A percentile compares a stretch with the other conserved stretches of the same genome.
Evolutionary conservation across 768 basidiomycete species (phyloP).

Genomic region (Boletus fagicola): DNA sequence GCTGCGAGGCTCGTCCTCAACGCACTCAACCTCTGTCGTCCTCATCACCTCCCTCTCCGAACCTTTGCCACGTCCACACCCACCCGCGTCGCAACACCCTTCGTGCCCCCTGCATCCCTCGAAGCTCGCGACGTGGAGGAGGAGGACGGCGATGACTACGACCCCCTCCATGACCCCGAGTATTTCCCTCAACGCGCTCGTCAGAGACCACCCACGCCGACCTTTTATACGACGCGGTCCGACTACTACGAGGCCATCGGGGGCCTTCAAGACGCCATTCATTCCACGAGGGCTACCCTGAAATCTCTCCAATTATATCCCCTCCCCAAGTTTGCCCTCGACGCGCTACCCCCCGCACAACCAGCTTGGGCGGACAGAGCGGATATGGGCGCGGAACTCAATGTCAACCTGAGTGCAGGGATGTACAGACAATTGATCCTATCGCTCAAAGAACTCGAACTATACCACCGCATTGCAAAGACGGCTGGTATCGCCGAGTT

Average conservation of each 20-base stretch:
- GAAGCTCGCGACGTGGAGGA: constrained; percentile 9
- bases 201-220: constrained; percentile 58
- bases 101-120: constrained; percentile 30
- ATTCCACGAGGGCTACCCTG: constrained; percentile 56
- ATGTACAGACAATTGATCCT: constrained; percentile 65
- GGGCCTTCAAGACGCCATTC: constrained; percentile 62
- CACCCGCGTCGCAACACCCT: constrained; percentile 6
- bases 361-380: constrained; percentile 67
- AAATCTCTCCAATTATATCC: constrained; percentile 70
- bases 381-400: constrained; percentile 58
- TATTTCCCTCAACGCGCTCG: constrained; percentile 6
- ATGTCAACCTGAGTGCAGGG: constrained; percentile 59
- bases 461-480: constrained; percentile 41
- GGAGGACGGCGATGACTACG: background rate
- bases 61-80: constrained; percentile 11
- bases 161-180: constrained; percentile 6
- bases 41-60: constrained; percentile 2
- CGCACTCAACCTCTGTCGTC: constrained; percentile 1
- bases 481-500: constrained; percentile 41
- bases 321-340: constrained; percentile 67
- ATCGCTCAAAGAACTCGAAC: constrained; percentile 65
- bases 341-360: constrained; percentile 53
- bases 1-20: constrained; percentile 6
- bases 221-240: constrained; percentile 81
- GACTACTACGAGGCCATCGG: constrained; percentile 71